Conservation (phyloP, 2,329 filamentous ascomycete species). For the Diaporthe ampelina region DNA sequence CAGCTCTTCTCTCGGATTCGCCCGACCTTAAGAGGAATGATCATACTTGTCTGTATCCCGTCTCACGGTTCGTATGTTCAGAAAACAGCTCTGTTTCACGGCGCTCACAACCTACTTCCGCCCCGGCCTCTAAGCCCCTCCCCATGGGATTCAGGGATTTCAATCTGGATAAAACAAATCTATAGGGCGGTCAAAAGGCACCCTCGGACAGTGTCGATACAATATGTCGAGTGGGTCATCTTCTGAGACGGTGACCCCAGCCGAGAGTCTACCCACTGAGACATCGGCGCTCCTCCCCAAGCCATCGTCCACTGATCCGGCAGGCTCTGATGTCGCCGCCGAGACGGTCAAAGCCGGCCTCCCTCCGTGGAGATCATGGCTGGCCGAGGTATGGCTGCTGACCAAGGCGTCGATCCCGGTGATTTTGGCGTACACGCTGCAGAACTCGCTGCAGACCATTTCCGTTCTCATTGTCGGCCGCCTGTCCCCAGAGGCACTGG, state of each 20-base stretch:
- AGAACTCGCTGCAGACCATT: conserved; percentile 86
- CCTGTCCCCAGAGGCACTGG: conserved; percentile 82
- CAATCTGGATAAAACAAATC: not conserved
- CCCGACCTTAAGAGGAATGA: not conserved
- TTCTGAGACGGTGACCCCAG: conserved; percentile 35
- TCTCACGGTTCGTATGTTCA: not conserved
- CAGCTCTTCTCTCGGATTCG: not conserved
- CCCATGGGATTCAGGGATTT: not conserved
- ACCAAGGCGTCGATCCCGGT: conserved; percentile 80
- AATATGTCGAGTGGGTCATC: conserved; percentile 40
- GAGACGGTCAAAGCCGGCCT: conserved; percentile 22
- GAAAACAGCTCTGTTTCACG: not conserved
- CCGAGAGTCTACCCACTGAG: conserved; percentile 37
- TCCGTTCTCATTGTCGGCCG: conserved; percentile 87
- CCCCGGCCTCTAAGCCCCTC: not conserved
- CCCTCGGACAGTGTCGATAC: too few relatives aligned
- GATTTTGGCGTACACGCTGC: conserved; percentile 86
- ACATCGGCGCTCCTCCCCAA: conserved; percentile 42
- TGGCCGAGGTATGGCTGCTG: conserved; percentile 76
- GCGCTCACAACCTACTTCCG: too few relatives aligned
- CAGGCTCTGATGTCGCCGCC: conserved; percentile 12
- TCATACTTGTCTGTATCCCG: not conserved
- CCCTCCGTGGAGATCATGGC: conserved; percentile 57
- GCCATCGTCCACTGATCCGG: conserved; percentile 26
- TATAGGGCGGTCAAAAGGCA: not conserved